Evolutionary conservation across 163 green algal species (phyloP), one percentile per base, ranked within the genome.

Genomic region (Prototheca wickerhamii): DNA sequence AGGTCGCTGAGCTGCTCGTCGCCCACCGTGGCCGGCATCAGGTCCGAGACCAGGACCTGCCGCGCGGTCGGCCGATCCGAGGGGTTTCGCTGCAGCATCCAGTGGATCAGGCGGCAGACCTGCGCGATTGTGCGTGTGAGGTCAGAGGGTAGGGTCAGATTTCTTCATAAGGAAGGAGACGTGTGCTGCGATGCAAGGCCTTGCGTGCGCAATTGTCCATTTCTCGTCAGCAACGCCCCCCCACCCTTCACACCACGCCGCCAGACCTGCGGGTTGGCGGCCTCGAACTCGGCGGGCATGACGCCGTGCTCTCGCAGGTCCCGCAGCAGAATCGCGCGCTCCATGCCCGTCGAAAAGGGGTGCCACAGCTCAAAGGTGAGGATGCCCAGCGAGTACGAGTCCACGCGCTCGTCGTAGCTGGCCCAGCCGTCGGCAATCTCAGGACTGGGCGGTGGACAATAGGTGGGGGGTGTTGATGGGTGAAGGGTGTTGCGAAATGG

Each of bases 361-460:
- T 93, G 80, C 86, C 86, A 97, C 60, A 96, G 70, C 83, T 97
- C 91, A 70, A 96, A 93, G 42, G 83, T 73, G 28, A 96, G 75
- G 0, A 97, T 79, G 4, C 91, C 89, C 58, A 95, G 76, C 44
- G 72, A 87, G 81, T 85, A 96, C 30, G 95, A 74, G 74, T 97
- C 90, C 37, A 83, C 82, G 73, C 87, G 86, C 18, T 85, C 83
- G 67, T 90, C 79, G 50, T 93, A 91, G 58, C 75, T 71, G n/a
- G 84, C 73, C 86, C 84, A 92, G 5, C 79, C 81, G 21, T 91
- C 60, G 25, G 69, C 71, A n/a, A 95, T 92, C 76, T 96, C 89
- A 4, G 89, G 90, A 23, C 68, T 82, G 63, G 31, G 60, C 73
- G 0, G 79, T 84, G 21, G 81, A 73, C 31, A 77, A 78, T 21